Evolutionary conservation across 352 stramenopile species (phyloP), one percentile per base, ranked within the genome.

Genomic region (Globisporangium paroecandrum): DNA sequence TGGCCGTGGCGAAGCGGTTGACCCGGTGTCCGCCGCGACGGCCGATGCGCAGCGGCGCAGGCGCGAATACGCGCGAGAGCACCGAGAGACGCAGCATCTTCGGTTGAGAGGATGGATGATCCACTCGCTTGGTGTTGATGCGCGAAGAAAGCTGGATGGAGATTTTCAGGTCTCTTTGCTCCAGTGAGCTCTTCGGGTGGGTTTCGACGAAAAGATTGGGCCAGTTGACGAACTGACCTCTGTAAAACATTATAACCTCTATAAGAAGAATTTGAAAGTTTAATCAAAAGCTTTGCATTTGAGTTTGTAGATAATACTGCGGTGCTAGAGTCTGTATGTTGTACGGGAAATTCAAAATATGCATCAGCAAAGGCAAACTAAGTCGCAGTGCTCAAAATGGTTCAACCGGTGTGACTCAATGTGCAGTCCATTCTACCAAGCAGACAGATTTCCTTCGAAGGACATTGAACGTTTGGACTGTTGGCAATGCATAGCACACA

Each of bases 61-160:
- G 57, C 41, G 74, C 74, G 64, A 91, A 69, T 27, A 77, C 80
- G 65, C 77, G 81, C 58, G 85, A 65, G 59, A 91, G 71, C 24
- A 72, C 72, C 20, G 77, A 79, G 71, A 91, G 74, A 0, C 81
- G 81, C 75, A 90, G 67, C 84, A 93, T 90, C 18, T 29, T 64
- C 43, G 3, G 53, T 24, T n/a, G 15, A 10, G 38, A 18, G 12
- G 47, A 32, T 57, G 12, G 53, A 46, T 62, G 43, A 10, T 51
- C 43, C 27, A 32, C 27, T 32, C 4, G 43, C 41, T 49, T 22
- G 43, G 18, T 51, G 43, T 22, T 51, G 43, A 51, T 51, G 8
- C 43, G 43, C 43, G 27, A 32, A 32, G 27, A 32, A 51, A 51
- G 34, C 27, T 59, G 32, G 27, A 18, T 46, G 32, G 54, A 20